A percentile compares a stretch with the other conserved stretches of the same genome.
These are phyloP conservation scores for Triglochin maritima DNA, from an alignment of 106 monocot genomes.

Conservation along the genomic window DNA sequence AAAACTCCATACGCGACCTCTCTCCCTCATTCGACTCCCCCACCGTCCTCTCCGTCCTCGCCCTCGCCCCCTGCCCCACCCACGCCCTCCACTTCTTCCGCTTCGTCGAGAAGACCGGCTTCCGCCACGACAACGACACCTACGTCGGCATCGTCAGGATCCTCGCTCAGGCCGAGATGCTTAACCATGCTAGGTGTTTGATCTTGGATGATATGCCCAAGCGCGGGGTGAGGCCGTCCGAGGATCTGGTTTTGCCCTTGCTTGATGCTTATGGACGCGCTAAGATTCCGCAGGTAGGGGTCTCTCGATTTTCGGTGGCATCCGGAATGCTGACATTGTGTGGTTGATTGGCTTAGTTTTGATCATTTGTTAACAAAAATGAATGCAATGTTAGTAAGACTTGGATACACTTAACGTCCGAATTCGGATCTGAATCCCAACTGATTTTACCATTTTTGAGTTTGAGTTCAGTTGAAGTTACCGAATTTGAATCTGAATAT, in stretches of 20 bases:
- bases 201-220: constrained; percentile 83
- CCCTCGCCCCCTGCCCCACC: constrained; percentile 30
- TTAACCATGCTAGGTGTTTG: constrained; percentile 96
- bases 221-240: constrained; percentile 31
- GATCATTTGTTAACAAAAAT: no score
- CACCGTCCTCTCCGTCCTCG: constrained; percentile 54
- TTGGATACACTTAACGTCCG: no score
- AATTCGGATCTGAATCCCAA: no score
- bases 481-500: no score
- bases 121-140: constrained; percentile 55
- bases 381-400: no score
- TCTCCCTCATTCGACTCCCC: constrained; percentile 43
- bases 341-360: no score
- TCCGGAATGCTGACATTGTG: no score
- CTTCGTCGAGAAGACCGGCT: constrained; percentile 84
- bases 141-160: constrained; percentile 40
- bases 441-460: no score
- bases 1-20: constrained; percentile 77
- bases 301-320: no score
- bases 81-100: constrained; percentile 85
- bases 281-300: constrained; percentile 13
- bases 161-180: constrained; percentile 63
- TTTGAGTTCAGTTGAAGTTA: no score
- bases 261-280: constrained; percentile 65
- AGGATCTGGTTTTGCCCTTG: constrained; percentile 42